Base-by-base conservation (phyloP, 441 rosid species). In the Populus hybrid region DNA sequence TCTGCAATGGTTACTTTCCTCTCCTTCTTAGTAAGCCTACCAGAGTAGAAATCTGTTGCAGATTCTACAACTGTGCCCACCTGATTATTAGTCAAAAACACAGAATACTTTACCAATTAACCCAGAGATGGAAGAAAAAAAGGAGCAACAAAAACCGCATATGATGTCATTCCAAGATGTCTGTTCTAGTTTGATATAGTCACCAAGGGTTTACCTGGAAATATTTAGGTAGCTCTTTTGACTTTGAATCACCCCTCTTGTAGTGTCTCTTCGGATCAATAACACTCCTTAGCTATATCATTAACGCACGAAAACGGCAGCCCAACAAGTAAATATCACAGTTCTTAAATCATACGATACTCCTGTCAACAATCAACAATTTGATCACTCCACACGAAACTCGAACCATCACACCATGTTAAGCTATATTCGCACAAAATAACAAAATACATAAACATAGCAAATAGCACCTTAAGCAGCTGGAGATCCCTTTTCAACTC, bases 401-500 rank as follows among this genome's bases (percentile, higher is more conserved):
- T 34, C 36, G 7, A 34, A 34, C 7, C 36, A 34, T 34, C 72
- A 69, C 11, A 36, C 19, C 38, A 16, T 12, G 28, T 14, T 18
- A 19, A 34, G 36, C 9, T 40, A 19, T 21, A 21, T 7, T 21
- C 8, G 6, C 24, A 7, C 5, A 42, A 21, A 64, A 71, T 26
- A 9, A 21, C 28, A 69, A 6, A 35, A 73, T 16, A n/a, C 42
- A 23, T 0, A 18, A 23, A 63, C 9, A 53, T 67, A 67, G 40
- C 28, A 36, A 1, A 36, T 10, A 12, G 28, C 71, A 94, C 97
- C 98, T 94, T 96, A 26, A 96, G 91, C 38, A 94, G 71, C 82
- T 96, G 94, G 73, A 96, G 92, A 85, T 96, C 98, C 73, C 83
- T 94, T 83, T 91, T 94, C 87, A 96, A 82, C 83, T 96, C 98